Evolutionary conservation across 2,329 filamentous ascomycete species (phyloP).

Genomic region (Fusarium mundagurra): DNA sequence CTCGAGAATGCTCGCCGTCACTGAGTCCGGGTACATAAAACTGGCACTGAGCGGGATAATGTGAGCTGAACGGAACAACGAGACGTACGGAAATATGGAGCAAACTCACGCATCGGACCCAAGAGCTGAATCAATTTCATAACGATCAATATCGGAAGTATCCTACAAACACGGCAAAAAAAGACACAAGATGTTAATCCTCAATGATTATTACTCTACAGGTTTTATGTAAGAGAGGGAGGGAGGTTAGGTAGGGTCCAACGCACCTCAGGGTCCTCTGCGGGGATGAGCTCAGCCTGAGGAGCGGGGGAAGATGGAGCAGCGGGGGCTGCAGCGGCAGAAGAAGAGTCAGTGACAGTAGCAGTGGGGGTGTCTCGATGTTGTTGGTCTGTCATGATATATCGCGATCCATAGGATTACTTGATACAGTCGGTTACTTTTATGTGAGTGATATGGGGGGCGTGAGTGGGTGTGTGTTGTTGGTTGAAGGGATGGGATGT

Average conservation of each 20-base stretch:
- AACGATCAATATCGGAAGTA: slow-evolving; percentile 15
- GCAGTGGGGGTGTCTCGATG: slow-evolving; percentile 19
- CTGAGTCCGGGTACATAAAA: slow-evolving; percentile 30
- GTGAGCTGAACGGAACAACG: neutral
- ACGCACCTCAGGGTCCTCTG: slow-evolving; percentile 35
- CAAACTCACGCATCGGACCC: slow-evolving; percentile 37
- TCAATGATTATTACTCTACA: neutral
- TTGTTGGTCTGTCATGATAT: slow-evolving; percentile 27
- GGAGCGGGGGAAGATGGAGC: slow-evolving; percentile 16
- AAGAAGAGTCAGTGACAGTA: neutral
- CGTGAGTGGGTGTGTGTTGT: neutral
- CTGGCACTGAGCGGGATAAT: slow-evolving; percentile 22
- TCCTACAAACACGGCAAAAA: slow-evolving; percentile 11
- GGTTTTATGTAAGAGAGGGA: neutral
- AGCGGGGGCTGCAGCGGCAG: neutral
- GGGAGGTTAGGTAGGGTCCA: neutral
- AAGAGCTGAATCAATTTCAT: slow-evolving; percentile 36
- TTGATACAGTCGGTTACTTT: neutral
- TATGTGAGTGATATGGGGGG: neutral
- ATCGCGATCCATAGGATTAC: slow-evolving; percentile 1
- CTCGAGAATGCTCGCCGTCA: slow-evolving; percentile 37
- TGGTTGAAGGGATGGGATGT: slow-evolving; percentile 4
- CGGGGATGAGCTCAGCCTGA: slow-evolving; percentile 35
- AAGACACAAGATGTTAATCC: slow-evolving; percentile 5
- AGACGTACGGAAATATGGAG: neutral